These are phyloP conservation scores for Trichoderma sp. DNA, from an alignment of 2,329 filamentous ascomycete species.

Conservation along the genomic window DNA sequence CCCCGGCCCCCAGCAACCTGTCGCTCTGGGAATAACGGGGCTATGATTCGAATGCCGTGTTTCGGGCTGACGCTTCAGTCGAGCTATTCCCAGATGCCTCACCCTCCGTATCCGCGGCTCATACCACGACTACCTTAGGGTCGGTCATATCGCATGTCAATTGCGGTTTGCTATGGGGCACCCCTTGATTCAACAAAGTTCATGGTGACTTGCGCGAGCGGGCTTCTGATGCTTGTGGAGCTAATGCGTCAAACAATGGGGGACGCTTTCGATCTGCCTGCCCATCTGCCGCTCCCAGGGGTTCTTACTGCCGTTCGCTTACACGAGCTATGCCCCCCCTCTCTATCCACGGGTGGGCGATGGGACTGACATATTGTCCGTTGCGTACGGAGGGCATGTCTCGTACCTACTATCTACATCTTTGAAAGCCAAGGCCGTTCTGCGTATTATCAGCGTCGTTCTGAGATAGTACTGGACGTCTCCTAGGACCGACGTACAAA, in stretches of 20 bases:
- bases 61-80: constrained; percentile 22
- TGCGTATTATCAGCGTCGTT: background rate
- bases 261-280: background rate
- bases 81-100: background rate
- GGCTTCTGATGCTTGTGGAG: background rate
- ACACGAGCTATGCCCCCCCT: background rate
- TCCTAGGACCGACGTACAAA: background rate
- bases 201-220: background rate
- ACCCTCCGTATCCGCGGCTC: constrained; percentile 8
- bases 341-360: constrained; percentile 17
- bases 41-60: background rate
- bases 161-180: background rate
- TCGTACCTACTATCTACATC: background rate
- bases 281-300: background rate
- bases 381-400: background rate
- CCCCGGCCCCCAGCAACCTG: background rate
- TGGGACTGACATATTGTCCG: constrained; percentile 1
- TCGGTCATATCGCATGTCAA: background rate
- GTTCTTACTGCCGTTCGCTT: background rate
- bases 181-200: background rate
- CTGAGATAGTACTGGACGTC: background rate
- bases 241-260: background rate
- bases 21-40: background rate
- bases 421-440: background rate
- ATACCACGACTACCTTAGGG: background rate